Conservation (phyloP, 805 yeast genomes). For the Ogataea philodendri region DNA sequence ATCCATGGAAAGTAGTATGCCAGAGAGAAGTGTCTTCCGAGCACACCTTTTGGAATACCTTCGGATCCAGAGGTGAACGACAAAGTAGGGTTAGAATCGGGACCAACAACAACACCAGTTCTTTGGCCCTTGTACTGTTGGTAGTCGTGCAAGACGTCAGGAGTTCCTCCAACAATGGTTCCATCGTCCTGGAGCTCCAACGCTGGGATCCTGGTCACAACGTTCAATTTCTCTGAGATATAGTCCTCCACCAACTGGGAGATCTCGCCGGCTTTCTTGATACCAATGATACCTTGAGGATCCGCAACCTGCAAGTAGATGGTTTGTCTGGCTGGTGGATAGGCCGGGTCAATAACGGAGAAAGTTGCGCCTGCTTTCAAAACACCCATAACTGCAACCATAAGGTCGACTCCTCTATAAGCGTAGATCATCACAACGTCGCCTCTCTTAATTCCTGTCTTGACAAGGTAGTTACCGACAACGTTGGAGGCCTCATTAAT, state of each 20-base stretch:
- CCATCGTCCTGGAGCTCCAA: conserved; percentile 80
- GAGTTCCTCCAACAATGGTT: conserved; percentile 57
- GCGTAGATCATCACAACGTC: conserved; percentile 98
- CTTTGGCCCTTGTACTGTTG: conserved; percentile 49
- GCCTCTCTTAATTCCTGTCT: conserved; percentile 80
- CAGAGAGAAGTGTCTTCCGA: conserved; percentile 94
- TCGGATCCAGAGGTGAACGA: conserved; percentile 98
- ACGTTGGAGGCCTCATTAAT: conserved; percentile 91
- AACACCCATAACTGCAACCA: conserved; percentile 97
- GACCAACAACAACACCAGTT: conserved; percentile 92
- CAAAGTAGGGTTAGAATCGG: conserved; percentile 95
- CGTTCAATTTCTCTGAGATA: conserved; percentile 67
- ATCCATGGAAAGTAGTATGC: conserved; percentile 99
- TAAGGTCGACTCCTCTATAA: conserved; percentile 93
- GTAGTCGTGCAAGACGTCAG: conserved; percentile 41
- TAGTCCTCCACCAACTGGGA: conserved; percentile 77
- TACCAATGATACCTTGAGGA: conserved; percentile 87
- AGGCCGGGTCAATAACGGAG: conserved; percentile 98
- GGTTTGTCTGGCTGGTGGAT: conserved; percentile 97
- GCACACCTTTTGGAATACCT: conserved; percentile 97
- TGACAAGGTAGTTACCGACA: conserved; percentile 83
- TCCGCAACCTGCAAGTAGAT: conserved; percentile 89
- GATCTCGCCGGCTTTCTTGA: conserved; percentile 84
- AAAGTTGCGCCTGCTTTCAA: conserved; percentile 98
- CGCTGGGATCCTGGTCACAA: conserved; percentile 71